These are phyloP conservation scores for Verticillium isaacii DNA, from an alignment of 2,329 filamentous ascomycete species.

Conservation along the genomic window DNA sequence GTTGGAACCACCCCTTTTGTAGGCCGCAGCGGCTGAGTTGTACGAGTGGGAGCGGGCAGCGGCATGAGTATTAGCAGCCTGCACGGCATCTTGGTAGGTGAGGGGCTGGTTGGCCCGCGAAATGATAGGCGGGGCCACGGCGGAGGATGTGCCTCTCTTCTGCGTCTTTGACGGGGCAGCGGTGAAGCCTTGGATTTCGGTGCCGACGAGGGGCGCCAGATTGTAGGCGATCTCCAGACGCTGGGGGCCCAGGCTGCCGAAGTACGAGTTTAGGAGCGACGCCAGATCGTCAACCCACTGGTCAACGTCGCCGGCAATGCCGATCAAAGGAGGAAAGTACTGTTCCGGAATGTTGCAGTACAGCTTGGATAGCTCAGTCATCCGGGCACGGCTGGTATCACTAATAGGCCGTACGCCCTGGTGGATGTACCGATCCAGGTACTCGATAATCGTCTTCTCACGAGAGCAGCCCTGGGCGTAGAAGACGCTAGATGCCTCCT, in stretches of 20 bases:
- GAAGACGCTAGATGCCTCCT: constrained; percentile 36
- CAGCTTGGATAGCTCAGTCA: constrained; percentile 28
- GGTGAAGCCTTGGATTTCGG: constrained; percentile 21
- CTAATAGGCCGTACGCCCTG: constrained; percentile 28
- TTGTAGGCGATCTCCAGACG: constrained; percentile 33
- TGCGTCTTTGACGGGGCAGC: background rate
- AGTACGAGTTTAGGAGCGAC: constrained; percentile 34
- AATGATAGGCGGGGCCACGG: background rate
- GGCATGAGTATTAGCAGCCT: constrained; percentile 20
- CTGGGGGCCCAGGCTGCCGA: constrained; percentile 31
- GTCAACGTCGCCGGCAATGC: constrained; percentile 24
- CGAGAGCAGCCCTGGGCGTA: constrained; percentile 29
- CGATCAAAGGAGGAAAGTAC: constrained; percentile 36
- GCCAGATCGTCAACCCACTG: constrained; percentile 35
- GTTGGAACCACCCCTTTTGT: constrained; percentile 56
- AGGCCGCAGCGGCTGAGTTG: constrained; percentile 34
- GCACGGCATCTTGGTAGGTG: constrained; percentile 10
- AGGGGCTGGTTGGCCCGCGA: background rate
- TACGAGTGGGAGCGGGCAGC: constrained; percentile 24
- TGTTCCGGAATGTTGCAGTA: constrained; percentile 36
- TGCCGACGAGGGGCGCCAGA: constrained; percentile 28
- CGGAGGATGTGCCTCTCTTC: background rate
- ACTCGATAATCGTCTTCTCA: constrained; percentile 33
- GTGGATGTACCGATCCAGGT: constrained; percentile 37
- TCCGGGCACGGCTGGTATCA: constrained; percentile 20